These are phyloP conservation scores for Quercus berberidifolia DNA, from an alignment of 306 rosid species.

Conservation along the genomic window DNA sequence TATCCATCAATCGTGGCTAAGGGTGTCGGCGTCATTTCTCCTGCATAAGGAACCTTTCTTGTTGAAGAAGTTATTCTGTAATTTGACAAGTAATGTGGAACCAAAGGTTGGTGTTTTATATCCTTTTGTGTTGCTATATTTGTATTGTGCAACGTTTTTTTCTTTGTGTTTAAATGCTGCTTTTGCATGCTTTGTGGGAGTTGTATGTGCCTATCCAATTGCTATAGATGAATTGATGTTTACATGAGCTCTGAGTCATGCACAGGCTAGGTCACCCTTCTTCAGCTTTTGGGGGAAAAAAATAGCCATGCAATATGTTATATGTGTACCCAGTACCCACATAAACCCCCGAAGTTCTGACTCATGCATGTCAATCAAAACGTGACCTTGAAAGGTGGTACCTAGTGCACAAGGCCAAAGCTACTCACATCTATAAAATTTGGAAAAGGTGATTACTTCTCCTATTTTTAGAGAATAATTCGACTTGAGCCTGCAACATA, in stretches of 20 bases:
- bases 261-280: not conserved
- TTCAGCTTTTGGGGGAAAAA: not conserved
- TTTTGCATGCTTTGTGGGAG: not conserved
- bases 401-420: no score
- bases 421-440: no score
- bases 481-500: no score
- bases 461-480: no score
- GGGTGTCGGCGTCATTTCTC: slow-evolving; percentile 28
- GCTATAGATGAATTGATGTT: not conserved
- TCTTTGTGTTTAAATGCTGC: not conserved
- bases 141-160: not conserved
- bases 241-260: not conserved
- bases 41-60: slow-evolving; percentile 42
- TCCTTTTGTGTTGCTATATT: not conserved
- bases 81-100: not conserved
- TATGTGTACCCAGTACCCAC: not conserved
- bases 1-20: not conserved
- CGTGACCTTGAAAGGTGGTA: not conserved
- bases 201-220: no score
- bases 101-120: slow-evolving; percentile 13
- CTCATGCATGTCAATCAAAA: not conserved
- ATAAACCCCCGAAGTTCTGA: not conserved
- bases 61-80: slow-evolving; percentile 7
- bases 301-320: not conserved
- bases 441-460: no score